Base-by-base conservation (phyloP, 2,329 filamentous ascomycete genomes). In the Colletotrichum liaoningense region DNA sequence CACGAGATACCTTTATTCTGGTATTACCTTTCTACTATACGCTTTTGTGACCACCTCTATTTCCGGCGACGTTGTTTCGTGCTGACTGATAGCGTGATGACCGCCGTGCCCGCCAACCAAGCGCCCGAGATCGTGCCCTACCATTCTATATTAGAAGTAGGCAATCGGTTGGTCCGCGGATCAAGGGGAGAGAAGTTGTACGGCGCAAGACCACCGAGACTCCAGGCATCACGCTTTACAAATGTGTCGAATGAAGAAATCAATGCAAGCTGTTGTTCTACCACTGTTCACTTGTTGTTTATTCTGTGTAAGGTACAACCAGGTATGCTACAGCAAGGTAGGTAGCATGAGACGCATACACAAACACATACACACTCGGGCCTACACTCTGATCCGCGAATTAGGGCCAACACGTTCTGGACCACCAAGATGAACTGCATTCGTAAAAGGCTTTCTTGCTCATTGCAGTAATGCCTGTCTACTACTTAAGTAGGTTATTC, bases 391-490 rank as follows among this genome's bases (percentile, higher is more conserved):
- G 38, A 2, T 5, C 12, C 42, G 58, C 55, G 42, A 64, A 64
- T 55, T 58, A 73, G 59, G 54, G 22, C 54, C 35, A 33, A 33
- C 57, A 16, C 30, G 9, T 19, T 12, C 56, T 58, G 22, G 22
- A 12, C 22, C 66, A 42, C 59, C 59, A 38, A 63, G 46, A 35
- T 42, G 64, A 67, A 12, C 33, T 33, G 57, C n/a, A 65, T 28
- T 62, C 67, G 33, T 28, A 28, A 38, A 49, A 63, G 49, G 24
- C 59, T 46, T 30, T 62, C 46, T n/a, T 24, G 26, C 5, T 52
- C 64, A 56, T 60, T 71, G 59, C 16, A 33, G 42, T 24, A 60
- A 46, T 54, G 28, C n/a, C 42, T 49, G 52, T 42, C 58, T 60
- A 26, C 46, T n/a, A 54, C 26, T 56, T 42, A 54, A 59, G 42